A percentile compares a stretch with the other conserved stretches of the same genome.
phyloP scores from a whole-genome alignment of 75 land plant species.

The Isoetes taiwanensis region DNA sequence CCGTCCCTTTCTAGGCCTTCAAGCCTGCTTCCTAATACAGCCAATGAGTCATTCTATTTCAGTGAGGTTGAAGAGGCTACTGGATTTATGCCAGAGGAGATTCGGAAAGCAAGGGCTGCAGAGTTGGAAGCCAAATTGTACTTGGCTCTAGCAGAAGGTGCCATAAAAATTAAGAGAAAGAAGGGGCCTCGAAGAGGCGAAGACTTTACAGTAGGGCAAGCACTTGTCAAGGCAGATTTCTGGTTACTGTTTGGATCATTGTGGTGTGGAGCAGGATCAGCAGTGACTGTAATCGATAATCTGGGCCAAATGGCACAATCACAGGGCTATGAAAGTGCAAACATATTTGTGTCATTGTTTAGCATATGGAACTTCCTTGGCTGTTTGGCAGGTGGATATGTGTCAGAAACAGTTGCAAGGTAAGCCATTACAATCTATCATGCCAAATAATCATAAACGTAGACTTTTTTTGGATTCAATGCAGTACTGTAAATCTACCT shows the following conservation, averaged over 20 bases:
- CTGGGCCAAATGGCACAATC: constrained; percentile 93
- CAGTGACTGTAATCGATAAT: constrained; percentile 90
- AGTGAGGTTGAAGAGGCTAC: constrained; percentile 79
- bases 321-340: constrained; percentile 67
- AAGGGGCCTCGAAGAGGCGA: constrained; percentile 85
- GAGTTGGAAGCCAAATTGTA: constrained; percentile 23
- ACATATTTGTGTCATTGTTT: constrained; percentile 92
- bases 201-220: constrained; percentile 76
- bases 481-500: too few relatives aligned
- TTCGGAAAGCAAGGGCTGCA: constrained; percentile 1
- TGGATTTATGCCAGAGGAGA: constrained; percentile 17
- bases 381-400: constrained; percentile 82
- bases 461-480: too few relatives aligned
- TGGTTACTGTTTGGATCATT: constrained; percentile 77
- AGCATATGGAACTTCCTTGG: constrained; percentile 99
- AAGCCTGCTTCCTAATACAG: too few relatives aligned
- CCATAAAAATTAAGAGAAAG: constrained; percentile 43
- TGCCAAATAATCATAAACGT: too few relatives aligned
- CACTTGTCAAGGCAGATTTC: constrained; percentile 89
- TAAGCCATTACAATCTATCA: constrained; percentile 7
- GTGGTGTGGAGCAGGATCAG: constrained; percentile 81
- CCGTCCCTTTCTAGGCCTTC: too few relatives aligned
- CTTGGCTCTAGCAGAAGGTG: constrained; percentile 73
- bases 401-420: constrained; percentile 80
- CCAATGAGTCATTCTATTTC: too few relatives aligned